These are phyloP conservation scores for Fomitopsis pulvina DNA, from an alignment of 768 basidiomycete species.

Conservation along the genomic window DNA sequence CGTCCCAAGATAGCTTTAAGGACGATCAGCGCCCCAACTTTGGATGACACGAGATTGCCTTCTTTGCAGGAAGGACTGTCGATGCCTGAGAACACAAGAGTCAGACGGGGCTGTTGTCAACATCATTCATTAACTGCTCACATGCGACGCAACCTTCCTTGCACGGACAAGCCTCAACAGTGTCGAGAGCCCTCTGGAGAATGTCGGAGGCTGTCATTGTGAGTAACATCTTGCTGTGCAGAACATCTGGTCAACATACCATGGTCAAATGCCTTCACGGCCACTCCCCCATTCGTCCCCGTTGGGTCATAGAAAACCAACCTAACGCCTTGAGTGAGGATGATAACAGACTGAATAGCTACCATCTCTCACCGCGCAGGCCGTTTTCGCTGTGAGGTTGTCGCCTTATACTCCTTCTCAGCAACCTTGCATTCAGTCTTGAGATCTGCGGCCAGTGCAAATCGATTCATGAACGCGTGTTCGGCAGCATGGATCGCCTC, in stretches of 20 bases:
- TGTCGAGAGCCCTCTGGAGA: conserved; percentile 49
- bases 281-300: conserved; percentile 64
- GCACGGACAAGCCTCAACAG: conserved; percentile 59
- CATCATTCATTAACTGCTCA: conserved; percentile 24
- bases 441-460: conserved; percentile 60
- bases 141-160: conserved; percentile 65
- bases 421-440: conserved; percentile 79
- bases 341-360: background rate
- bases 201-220: conserved; percentile 41
- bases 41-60: conserved; percentile 66
- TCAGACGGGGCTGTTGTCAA: background rate
- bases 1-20: conserved; percentile 51
- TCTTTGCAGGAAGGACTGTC: conserved; percentile 61
- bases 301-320: conserved; percentile 76
- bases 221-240: background rate
- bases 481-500: conserved; percentile 82
- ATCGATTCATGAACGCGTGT: conserved; percentile 78
- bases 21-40: conserved; percentile 66
- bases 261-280: conserved; percentile 79
- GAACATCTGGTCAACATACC: conserved; percentile 33
- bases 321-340: conserved; percentile 28
- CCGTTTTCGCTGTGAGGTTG: conserved; percentile 51
- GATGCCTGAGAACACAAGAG: conserved; percentile 42
- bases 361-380: conserved; percentile 48
- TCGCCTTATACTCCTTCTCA: conserved; percentile 62